These are phyloP conservation scores for Pythium dissotocum DNA, from an alignment of 352 stramenopile genomes.

Conservation along the genomic window DNA sequence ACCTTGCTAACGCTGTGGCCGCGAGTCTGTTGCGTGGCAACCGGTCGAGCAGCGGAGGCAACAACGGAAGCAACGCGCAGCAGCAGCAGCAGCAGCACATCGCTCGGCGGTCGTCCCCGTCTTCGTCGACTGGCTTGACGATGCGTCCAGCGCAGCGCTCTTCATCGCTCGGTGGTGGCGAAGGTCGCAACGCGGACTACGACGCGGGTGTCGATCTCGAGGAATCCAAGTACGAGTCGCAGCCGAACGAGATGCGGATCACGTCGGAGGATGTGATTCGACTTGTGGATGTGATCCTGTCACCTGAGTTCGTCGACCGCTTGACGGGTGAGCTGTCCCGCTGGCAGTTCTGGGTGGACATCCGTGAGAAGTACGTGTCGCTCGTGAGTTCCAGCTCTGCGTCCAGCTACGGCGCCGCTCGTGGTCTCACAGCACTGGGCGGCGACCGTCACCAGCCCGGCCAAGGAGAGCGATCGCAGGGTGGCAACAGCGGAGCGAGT, in stretches of 20 bases:
- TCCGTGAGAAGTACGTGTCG: conserved; percentile 75
- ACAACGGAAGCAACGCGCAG: conserved; percentile 1
- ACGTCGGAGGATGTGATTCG: conserved; percentile 77
- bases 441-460: conserved; percentile 14
- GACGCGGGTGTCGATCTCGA: conserved; percentile 15
- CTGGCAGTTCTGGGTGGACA: conserved; percentile 82
- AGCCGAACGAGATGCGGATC: conserved; percentile 61
- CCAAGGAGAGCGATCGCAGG: background rate
- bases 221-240: conserved; percentile 30
- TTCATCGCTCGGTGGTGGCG: background rate
- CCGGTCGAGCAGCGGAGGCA: background rate
- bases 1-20: background rate
- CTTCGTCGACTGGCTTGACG: background rate
- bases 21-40: background rate
- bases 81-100: conserved; percentile 8
- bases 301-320: conserved; percentile 68
- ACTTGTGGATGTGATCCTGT: conserved; percentile 74
- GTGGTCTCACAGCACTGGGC: conserved; percentile 17
- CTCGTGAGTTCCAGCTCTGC: conserved; percentile 32
- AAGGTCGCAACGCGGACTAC: conserved; percentile 4
- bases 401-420: conserved; percentile 27
- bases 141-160: conserved; percentile 4
- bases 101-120: conserved; percentile 10
- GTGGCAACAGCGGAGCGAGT: conserved; percentile 1
- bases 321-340: conserved; percentile 62